Percentiles rank a stretch among this genome's conserved stretches.
phyloP scores from a whole-genome alignment of 2,329 filamentous ascomycete genomes.

The Nemania sp. region DNA sequence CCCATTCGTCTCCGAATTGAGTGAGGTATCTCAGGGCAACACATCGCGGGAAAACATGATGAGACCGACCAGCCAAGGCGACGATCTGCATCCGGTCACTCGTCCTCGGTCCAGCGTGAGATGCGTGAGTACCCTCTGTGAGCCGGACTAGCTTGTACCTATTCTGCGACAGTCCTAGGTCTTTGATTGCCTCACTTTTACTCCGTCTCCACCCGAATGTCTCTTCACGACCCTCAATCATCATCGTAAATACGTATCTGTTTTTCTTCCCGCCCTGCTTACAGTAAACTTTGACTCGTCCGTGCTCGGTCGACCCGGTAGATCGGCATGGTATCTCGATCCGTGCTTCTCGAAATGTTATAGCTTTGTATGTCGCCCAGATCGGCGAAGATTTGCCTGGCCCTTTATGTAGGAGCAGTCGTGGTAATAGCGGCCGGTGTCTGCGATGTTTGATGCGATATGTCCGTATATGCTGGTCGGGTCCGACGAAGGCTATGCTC shows the following conservation, averaged over 20 bases:
- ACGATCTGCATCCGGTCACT: slow-evolving; percentile 32
- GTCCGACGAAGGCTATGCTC: slow-evolving; percentile 18
- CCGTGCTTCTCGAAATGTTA: slow-evolving; percentile 17
- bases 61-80: slow-evolving; percentile 27
- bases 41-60: slow-evolving; percentile 8
- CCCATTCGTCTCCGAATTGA: slow-evolving; percentile 34
- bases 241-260: slow-evolving; percentile 35
- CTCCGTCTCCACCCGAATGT: slow-evolving; percentile 36
- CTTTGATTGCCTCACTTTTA: slow-evolving; percentile 20
- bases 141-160: slow-evolving; percentile 33
- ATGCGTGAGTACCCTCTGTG: background rate
- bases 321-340: slow-evolving; percentile 27
- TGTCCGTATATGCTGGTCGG: slow-evolving; percentile 24
- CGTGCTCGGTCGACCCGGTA: slow-evolving; percentile 22
- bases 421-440: slow-evolving; percentile 24
- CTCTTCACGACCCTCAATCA: slow-evolving; percentile 17
- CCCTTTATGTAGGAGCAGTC: slow-evolving; percentile 20
- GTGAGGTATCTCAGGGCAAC: slow-evolving; percentile 13
- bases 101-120: slow-evolving; percentile 18
- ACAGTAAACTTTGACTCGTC: slow-evolving; percentile 25
- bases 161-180: slow-evolving; percentile 26
- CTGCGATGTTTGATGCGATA: slow-evolving; percentile 29
- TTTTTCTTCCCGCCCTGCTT: slow-evolving; percentile 22
- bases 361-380: slow-evolving; percentile 33
- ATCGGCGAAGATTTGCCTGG: slow-evolving; percentile 13